These are phyloP conservation scores for Coemansia aciculifera DNA, from an alignment of 192 early-diverging fungal species.

Conservation along the genomic window DNA sequence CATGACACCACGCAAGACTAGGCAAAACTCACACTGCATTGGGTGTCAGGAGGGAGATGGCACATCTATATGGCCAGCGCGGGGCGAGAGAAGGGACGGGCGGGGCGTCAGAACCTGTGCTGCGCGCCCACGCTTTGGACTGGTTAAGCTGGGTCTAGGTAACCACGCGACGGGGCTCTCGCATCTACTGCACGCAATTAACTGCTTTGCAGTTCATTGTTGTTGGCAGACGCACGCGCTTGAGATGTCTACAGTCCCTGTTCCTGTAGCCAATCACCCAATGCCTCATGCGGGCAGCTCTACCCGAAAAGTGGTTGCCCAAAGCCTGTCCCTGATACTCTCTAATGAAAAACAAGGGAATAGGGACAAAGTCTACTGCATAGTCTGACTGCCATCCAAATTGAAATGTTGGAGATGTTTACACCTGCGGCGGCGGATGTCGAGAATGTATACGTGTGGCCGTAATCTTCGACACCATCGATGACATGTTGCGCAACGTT, in stretches of 20 bases:
- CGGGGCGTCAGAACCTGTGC: background rate
- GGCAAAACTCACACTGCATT: background rate
- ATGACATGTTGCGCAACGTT: conserved; percentile 3
- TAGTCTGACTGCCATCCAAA: background rate
- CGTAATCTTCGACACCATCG: background rate
- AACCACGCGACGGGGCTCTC: background rate
- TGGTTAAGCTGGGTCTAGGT: background rate
- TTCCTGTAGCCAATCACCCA: background rate
- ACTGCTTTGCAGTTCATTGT: conserved; percentile 16
- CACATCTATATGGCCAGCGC: conserved; percentile 14
- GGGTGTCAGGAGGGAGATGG: background rate
- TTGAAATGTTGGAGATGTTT: conserved; percentile 1
- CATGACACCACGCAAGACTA: conserved; percentile 8
- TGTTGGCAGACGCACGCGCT: background rate
- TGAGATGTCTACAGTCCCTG: background rate
- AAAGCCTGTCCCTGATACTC: background rate
- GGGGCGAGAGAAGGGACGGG: background rate
- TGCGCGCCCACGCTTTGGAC: background rate
- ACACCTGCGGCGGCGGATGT: background rate
- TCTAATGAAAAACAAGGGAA: background rate
- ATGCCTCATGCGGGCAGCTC: background rate
- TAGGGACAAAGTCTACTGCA: background rate
- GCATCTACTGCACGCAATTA: conserved; percentile 10
- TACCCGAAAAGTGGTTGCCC: background rate
- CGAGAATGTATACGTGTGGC: background rate